phyloP scores from a whole-genome alignment of 1,284 basidiomycete genomes.

The Boletus chippewaensis region DNA sequence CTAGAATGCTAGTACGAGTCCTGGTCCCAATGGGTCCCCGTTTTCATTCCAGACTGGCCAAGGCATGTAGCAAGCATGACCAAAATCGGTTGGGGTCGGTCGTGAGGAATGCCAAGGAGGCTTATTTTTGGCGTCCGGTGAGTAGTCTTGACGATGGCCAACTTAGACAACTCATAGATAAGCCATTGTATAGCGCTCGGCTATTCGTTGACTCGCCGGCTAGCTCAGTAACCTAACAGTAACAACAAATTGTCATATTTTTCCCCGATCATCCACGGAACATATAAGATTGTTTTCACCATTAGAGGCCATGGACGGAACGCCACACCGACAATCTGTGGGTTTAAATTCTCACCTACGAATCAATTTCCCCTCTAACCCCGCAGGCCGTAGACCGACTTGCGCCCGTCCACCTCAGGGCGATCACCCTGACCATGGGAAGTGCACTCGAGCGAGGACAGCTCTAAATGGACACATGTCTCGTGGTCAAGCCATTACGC shows the following conservation, averaged over 20 bases:
- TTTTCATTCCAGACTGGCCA: not conserved
- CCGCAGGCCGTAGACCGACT: slow-evolving; percentile 7
- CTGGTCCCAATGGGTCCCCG: no score
- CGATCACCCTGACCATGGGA: slow-evolving; percentile 18
- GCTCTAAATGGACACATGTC: slow-evolving; percentile 5
- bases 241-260: slow-evolving; percentile 7
- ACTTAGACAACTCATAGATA: not conserved
- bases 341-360: not conserved
- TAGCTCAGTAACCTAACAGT: slow-evolving; percentile 2
- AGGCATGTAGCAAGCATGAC: not conserved
- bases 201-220: not conserved
- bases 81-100: not conserved
- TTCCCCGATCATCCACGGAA: slow-evolving; percentile 6
- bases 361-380: not conserved
- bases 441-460: not conserved
- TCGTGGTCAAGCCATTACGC: slow-evolving; percentile 6
- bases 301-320: not conserved
- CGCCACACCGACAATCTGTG: not conserved
- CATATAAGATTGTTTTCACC: not conserved
- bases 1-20: no score
- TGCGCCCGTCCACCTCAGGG: slow-evolving; percentile 1
- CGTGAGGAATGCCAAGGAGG: not conserved
- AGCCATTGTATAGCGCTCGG: not conserved
- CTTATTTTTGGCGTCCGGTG: not conserved
- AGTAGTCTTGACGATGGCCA: not conserved